A percentile compares a stretch with the other conserved stretches of the same genome.
phyloP scores from a whole-genome alignment of 768 basidiomycete genomes.

The Kwoniella botswanensis region DNA sequence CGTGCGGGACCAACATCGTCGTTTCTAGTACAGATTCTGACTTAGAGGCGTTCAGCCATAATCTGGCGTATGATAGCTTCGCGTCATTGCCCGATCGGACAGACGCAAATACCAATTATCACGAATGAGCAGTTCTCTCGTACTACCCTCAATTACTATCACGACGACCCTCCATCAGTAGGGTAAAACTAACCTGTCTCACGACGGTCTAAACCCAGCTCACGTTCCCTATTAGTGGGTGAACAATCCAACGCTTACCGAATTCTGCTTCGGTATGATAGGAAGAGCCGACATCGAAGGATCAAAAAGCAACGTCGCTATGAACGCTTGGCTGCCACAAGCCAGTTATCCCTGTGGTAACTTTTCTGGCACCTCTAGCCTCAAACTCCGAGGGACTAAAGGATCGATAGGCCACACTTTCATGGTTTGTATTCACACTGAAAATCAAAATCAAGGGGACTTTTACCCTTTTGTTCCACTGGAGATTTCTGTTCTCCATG shows the following conservation, averaged over 20 bases:
- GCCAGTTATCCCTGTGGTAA: conserved; percentile 80
- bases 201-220: conserved; percentile 64
- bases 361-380: conserved; percentile 81
- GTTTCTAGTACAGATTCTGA: conserved; percentile 78
- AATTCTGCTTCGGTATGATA: conserved; percentile 80
- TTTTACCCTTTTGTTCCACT: conserved; percentile 81
- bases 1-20: conserved; percentile 73
- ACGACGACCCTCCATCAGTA: conserved; percentile 76
- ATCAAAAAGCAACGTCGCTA: conserved; percentile 81
- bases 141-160: conserved; percentile 81
- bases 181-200: conserved; percentile 82
- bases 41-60: conserved; percentile 85
- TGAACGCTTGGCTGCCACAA: conserved; percentile 76
- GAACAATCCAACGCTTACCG: conserved; percentile 76
- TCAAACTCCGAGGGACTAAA: conserved; percentile 78
- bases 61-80: conserved; percentile 82
- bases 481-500: conserved; percentile 79
- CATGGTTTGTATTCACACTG: conserved; percentile 80
- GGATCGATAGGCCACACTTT: conserved; percentile 84
- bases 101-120: conserved; percentile 79
- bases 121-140: conserved; percentile 81
- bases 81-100: conserved; percentile 64
- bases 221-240: conserved; percentile 76
- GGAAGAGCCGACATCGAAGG: conserved; percentile 80
- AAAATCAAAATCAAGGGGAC: conserved; percentile 81